Percentiles rank a stretch among this genome's conserved stretches.
Conservation (phyloP, 371 early-diverging fungal species). For the Syncephalastrum racemosum region DNA sequence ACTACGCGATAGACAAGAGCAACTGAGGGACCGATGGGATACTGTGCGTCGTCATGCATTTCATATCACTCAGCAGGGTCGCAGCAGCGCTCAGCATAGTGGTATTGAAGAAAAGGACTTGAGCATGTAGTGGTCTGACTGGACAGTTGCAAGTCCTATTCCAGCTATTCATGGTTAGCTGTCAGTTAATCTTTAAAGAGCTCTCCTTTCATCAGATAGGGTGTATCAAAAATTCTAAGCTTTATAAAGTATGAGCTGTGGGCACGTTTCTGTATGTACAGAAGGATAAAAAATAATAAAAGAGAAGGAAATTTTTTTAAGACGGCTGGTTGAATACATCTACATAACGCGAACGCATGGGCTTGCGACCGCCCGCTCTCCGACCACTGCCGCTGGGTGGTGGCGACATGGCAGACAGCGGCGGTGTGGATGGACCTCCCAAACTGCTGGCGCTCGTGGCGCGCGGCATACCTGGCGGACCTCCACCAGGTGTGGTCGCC, state of each 20-base stretch:
- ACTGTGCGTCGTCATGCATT: no score
- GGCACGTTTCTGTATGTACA: conserved; percentile 3
- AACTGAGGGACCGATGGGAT: no score
- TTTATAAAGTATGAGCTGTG: background rate
- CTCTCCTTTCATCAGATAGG: no score
- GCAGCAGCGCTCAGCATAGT: no score
- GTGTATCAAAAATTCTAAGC: no score
- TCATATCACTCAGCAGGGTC: no score
- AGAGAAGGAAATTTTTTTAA: background rate
- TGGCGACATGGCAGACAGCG: conserved; percentile 10
- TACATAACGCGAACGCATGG: conserved; percentile 51
- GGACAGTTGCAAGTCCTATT: no score
- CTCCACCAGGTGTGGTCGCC: background rate
- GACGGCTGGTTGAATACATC: conserved; percentile 44
- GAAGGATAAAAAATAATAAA: conserved; percentile 1
- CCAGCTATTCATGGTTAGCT: no score
- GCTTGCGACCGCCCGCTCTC: conserved; percentile 33
- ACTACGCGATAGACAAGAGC: no score
- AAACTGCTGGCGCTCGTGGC: background rate
- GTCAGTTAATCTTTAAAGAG: no score
- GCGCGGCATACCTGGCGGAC: background rate
- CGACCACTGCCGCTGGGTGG: conserved; percentile 23
- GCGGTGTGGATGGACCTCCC: conserved; percentile 3
- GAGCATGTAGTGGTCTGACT: no score
- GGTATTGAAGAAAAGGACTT: no score